Evolutionary conservation across 2,329 filamentous ascomycete genomes (phyloP), one percentile per base, ranked within the genome.

Genomic region (Diaporthe humulicola): DNA sequence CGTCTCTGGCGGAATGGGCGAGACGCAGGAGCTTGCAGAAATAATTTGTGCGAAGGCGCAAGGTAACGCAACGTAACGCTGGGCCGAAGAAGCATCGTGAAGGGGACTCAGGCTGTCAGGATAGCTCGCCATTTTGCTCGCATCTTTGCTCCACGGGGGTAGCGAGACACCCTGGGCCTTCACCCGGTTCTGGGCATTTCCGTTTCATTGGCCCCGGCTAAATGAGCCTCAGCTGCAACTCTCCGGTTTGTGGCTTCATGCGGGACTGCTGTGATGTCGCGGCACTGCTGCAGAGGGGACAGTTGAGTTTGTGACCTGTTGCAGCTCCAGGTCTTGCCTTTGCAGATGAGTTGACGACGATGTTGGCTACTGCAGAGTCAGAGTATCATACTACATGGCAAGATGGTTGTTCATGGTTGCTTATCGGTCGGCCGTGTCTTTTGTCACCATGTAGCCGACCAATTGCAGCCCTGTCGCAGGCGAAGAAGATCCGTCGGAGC

Each of bases 401-500:
- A n/a, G 45, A 50, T 25, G 22, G n/a, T 22, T 15, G 25, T 72
- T 50, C 28, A 58, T 71, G 57, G 36, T 33, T 71, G 56, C 45
- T 60, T 30, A n/a, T n/a, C n/a, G n/a, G n/a, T n/a, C n/a, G n/a
- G n/a, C n/a, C n/a, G n/a, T n/a, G n/a, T 30, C 22, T 14, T 25
- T 28, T 48, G 36, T 38, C 33, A 52, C 28, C 33, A 42, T 52
- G 57, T 48, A 66, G 69, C 28, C 54, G 45, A 38, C 15, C 69
- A 60, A n/a, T n/a, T 58, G 69, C 70, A 72, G 70, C 70, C 57
- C 70, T 72, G 70, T 64, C 73, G 61, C 45, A 71, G 40, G 70
- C 73, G 71, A 71, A 42, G 45, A 54, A 42, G 60, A 72, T 66
- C 30, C 72, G 71, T 74, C 75, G 75, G 75, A 64, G 54, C 69